Percentiles rank a stretch among this genome's conserved stretches.
phyloP scores from a whole-genome alignment of 2,329 filamentous ascomycete species.

The Reticulascus tulasneorum region DNA sequence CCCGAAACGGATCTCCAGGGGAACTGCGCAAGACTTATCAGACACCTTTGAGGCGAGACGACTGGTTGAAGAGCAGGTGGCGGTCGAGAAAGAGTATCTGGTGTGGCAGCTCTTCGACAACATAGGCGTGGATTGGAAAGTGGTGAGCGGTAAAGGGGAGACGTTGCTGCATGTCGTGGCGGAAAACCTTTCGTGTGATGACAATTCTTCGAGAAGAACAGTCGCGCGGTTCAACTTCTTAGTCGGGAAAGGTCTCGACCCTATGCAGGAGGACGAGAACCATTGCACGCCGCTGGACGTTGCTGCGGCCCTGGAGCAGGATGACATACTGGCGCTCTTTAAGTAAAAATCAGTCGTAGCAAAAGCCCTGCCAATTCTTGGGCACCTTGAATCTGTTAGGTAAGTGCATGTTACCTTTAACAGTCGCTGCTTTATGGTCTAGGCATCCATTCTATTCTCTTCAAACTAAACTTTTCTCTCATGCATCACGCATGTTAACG shows the following conservation, averaged over 20 bases:
- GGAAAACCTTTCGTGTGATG: not conserved
- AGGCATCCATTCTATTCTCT: too few relatives aligned
- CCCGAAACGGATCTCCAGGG: not conserved
- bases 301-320: not conserved
- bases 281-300: conserved; percentile 4
- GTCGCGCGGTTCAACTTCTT: not conserved
- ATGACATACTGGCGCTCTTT: not conserved
- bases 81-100: not conserved
- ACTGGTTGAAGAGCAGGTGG: not conserved
- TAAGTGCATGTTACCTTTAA: too few relatives aligned
- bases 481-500: too few relatives aligned
- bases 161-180: conserved; percentile 2
- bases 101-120: not conserved
- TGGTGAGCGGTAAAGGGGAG: not conserved
- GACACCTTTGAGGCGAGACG: not conserved
- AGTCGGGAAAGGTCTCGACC: not conserved
- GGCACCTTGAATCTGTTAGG: too few relatives aligned
- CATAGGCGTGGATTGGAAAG: not conserved
- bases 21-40: not conserved
- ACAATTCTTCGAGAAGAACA: not conserved
- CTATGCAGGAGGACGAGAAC: not conserved
- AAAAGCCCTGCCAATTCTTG: too few relatives aligned
- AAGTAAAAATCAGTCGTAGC: too few relatives aligned
- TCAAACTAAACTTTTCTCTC: too few relatives aligned
- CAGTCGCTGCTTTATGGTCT: too few relatives aligned